A percentile compares a stretch with the other conserved stretches of the same genome.
Evolutionary conservation across 1,284 basidiomycete species (phyloP).

Genomic region (Sphagnurus paluster): DNA sequence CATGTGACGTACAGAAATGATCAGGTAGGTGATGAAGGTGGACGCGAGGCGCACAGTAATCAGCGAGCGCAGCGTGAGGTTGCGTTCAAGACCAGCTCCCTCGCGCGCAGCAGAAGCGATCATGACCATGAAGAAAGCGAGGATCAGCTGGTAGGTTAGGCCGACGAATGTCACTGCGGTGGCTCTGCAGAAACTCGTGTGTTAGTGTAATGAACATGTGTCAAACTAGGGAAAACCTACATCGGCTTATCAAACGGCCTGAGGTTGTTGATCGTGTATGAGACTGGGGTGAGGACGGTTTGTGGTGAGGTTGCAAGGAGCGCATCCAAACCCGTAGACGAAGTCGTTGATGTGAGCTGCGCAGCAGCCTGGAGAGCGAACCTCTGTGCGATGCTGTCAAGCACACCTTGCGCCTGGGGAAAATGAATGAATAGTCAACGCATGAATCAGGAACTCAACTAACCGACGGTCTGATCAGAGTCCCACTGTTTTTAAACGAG

Average conservation of each 20-base stretch:
- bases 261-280: constrained; percentile 28
- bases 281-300: constrained; percentile 28
- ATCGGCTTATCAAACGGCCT: constrained; percentile 32
- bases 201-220: not conserved
- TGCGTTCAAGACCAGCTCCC: constrained; percentile 46
- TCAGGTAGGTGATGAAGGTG: constrained; percentile 56
- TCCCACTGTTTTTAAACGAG: constrained; percentile 28
- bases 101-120: constrained; percentile 30
- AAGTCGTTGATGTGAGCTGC: constrained; percentile 8
- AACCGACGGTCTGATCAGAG: constrained; percentile 32
- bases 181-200: constrained; percentile 55
- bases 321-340: constrained; percentile 22
- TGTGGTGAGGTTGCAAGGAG: constrained; percentile 41
- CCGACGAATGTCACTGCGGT: constrained; percentile 67
- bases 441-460: too few species aligned
- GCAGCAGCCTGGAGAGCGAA: constrained; percentile 11
- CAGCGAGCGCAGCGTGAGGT: constrained; percentile 52
- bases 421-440: too few species aligned
- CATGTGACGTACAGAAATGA: constrained; percentile 46
- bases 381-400: constrained; percentile 21
- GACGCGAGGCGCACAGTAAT: constrained; percentile 53
- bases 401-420: constrained; percentile 3
- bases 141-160: constrained; percentile 71
- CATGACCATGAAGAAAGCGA: constrained; percentile 42
- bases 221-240: constrained; percentile 18